Evolutionary conservation across 345 rosid species (phyloP).

Genomic region (Eucalyptus viminalis): DNA sequence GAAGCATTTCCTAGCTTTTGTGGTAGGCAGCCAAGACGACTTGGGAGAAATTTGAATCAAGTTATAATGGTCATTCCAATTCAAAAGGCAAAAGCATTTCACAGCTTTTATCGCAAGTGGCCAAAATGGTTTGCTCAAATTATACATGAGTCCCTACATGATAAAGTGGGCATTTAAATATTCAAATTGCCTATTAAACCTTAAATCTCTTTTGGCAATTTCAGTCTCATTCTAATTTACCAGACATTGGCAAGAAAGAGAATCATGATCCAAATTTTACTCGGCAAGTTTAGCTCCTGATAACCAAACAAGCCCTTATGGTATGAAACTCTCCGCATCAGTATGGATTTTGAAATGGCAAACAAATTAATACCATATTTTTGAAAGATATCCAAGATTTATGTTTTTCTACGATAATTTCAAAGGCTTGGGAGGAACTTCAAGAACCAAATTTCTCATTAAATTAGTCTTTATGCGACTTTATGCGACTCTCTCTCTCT

Average conservation of each 20-base stretch:
- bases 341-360: background rate
- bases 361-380: background rate
- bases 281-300: background rate
- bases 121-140: too few species aligned
- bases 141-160: too few species aligned
- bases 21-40: too few species aligned
- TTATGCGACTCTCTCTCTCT: too few species aligned
- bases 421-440: background rate
- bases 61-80: too few species aligned
- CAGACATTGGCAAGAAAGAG: background rate
- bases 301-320: background rate
- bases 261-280: background rate
- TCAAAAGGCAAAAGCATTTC: too few species aligned
- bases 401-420: background rate
- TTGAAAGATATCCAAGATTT: background rate
- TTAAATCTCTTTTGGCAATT: too few species aligned
- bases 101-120: too few species aligned
- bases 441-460: background rate
- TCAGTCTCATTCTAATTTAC: background rate
- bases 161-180: too few species aligned
- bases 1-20: too few species aligned
- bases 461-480: background rate
- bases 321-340: background rate
- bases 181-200: too few species aligned
- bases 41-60: too few species aligned